These are phyloP conservation scores for Macadamia tetraphylla DNA, from an alignment of 164 flowering plant species.

Conservation along the genomic window DNA sequence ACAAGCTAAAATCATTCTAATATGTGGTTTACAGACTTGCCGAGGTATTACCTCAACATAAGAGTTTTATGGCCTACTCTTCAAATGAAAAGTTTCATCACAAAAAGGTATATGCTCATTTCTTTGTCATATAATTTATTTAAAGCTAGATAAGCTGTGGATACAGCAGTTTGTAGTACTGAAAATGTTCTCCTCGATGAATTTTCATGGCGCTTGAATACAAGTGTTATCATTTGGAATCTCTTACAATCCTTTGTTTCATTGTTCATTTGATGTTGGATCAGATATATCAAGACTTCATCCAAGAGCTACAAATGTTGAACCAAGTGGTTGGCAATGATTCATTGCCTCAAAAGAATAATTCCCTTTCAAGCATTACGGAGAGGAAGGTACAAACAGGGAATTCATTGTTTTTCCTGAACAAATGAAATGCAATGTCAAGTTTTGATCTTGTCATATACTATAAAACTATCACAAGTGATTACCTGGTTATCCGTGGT, in stretches of 20 bases:
- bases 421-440: not conserved
- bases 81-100: constrained; percentile 23
- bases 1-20: not conserved
- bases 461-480: too few relatives aligned
- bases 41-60: constrained; percentile 21
- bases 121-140: not conserved
- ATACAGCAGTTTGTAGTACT: not conserved
- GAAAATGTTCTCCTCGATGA: not conserved
- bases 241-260: not conserved
- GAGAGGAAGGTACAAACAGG: constrained; percentile 14
- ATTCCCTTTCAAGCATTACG: constrained; percentile 1
- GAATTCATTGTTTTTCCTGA: not conserved
- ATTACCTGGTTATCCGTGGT: not conserved
- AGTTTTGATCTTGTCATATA: not conserved
- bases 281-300: constrained; percentile 23
- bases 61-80: constrained; percentile 16
- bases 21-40: constrained; percentile 15
- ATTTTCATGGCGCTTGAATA: not conserved
- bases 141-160: not conserved
- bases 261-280: constrained; percentile 9
- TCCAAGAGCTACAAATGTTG: constrained; percentile 23
- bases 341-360: not conserved
- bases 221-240: not conserved
- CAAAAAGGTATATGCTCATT: constrained; percentile 18
- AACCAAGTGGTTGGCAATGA: constrained; percentile 14